These are phyloP conservation scores for Eucalyptus polybractea DNA, from an alignment of 345 rosid genomes.

Conservation along the genomic window DNA sequence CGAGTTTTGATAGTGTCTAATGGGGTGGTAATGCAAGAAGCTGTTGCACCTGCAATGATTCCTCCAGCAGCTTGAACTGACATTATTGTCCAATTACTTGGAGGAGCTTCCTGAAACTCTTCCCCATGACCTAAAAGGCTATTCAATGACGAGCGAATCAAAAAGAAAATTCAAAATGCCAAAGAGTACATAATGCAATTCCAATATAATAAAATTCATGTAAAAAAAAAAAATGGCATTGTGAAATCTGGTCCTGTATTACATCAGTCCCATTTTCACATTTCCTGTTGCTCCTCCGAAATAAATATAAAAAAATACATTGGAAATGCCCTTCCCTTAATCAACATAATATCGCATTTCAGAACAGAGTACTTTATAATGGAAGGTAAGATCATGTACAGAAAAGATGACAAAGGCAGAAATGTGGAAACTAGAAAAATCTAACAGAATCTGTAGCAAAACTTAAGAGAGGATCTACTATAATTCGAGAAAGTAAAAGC, in stretches of 20 bases:
- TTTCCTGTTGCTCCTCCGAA: neutral
- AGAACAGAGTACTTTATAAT: neutral
- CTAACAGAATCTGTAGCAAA: neutral
- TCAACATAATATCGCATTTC: neutral
- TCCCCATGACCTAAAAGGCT: constrained; percentile 59
- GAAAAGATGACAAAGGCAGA: neutral
- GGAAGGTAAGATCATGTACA: neutral
- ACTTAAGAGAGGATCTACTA: neutral
- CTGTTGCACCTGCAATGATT: constrained; percentile 87
- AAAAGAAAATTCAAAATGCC: neutral
- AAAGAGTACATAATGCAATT: neutral
- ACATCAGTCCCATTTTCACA: neutral
- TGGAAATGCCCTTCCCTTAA: neutral
- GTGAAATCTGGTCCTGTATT: neutral
- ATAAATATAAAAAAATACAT: neutral
- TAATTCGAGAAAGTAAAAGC: neutral
- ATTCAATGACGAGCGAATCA: neutral
- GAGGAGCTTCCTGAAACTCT: constrained; percentile 27
- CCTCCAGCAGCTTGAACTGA: constrained; percentile 92
- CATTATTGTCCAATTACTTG: constrained; percentile 41
- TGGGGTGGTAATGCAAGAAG: constrained; percentile 90
- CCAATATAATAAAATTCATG: neutral
- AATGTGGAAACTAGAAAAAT: neutral
- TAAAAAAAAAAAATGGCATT: neutral
- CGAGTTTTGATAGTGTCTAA: constrained; percentile 96